Evolutionary conservation across 2,329 filamentous ascomycete species (phyloP).

Genomic region (Diaporthe humulicola): DNA sequence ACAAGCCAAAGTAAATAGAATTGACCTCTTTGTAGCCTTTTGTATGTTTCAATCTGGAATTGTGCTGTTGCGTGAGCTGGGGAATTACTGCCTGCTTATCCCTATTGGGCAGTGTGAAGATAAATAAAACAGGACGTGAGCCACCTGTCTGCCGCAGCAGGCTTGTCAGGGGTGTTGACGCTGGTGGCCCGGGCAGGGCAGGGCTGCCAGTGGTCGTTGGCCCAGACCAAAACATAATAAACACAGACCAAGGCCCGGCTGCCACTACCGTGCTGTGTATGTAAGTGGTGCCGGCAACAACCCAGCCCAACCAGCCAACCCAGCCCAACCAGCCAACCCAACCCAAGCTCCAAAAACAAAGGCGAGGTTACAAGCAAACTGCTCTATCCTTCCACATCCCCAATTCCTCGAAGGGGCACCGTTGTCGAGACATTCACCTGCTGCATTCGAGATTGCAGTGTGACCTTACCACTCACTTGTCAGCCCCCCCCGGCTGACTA

Average conservation of each 20-base stretch:
- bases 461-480: slow-evolving; percentile 14
- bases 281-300: slow-evolving; percentile 17
- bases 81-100: not conserved
- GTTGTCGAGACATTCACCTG: slow-evolving; percentile 13
- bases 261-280: not conserved
- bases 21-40: too few relatives aligned
- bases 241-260: slow-evolving; percentile 12
- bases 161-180: slow-evolving; percentile 27
- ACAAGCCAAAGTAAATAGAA: not conserved
- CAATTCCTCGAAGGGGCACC: not conserved
- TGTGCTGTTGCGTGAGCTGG: not conserved
- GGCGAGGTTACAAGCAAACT: slow-evolving; percentile 15
- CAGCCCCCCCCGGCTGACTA: slow-evolving; percentile 1
- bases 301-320: slow-evolving; percentile 14
- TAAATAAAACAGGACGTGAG: not conserved
- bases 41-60: not conserved
- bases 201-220: slow-evolving; percentile 11
- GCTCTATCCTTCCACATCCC: slow-evolving; percentile 8
- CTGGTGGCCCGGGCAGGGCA: not conserved
- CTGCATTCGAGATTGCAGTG: slow-evolving; percentile 16
- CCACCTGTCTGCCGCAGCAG: not conserved
- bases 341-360: slow-evolving; percentile 6
- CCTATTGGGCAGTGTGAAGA: not conserved
- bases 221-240: slow-evolving; percentile 30
- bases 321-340: slow-evolving; percentile 12